Evolutionary conservation across 139 green algal species (phyloP), one percentile per base, ranked within the genome.

Genomic region (Coelastrella sp.): DNA sequence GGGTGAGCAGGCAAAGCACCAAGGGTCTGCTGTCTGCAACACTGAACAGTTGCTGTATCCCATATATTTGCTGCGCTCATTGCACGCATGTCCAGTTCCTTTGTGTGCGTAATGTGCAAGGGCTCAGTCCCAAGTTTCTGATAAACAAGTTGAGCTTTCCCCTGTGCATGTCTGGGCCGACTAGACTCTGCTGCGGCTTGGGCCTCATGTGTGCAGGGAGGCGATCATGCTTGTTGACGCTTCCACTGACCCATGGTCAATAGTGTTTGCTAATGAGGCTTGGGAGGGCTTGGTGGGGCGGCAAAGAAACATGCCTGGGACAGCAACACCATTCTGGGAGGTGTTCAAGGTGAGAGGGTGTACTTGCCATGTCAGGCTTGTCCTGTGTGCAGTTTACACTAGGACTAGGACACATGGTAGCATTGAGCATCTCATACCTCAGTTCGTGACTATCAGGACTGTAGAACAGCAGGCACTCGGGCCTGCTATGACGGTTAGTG

Each of bases 241-340:
- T 65, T 92, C 91, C 16, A 22, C 66, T 90, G 23, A 64, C 60
- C 5, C 61, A 61, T 98, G 96, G 95, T 90, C 90, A 83, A 92
- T 98, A 19, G 73, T 96, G 66, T 98, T 97, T 71, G 90, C 94
- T 20, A 98, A 98, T 90, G 95, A 97, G 61, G 93, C 96, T 0
- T 98, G 95, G 95, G 87, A 95, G 73, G 7, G 80, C 2, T 60
- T 87, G 32, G 11, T 90, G 14, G 89, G 93, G 13, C 20, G 60
- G 10, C 20, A 22, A n/a, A 66, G 87, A 68, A 17, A 11, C 11
- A 61, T 10, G 16, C 19, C 47, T 13, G 84, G 47, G 47, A 32
- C 22, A 47, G 17, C 17, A 19, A 17, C 19, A 47, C 13, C n/a
- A 8, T 96, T 96, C 91, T 96, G 94, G 94, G 57, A 85, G 60